These are phyloP conservation scores for Saksenaea vasiformis DNA, from an alignment of 371 early-diverging fungal species.

Conservation along the genomic window DNA sequence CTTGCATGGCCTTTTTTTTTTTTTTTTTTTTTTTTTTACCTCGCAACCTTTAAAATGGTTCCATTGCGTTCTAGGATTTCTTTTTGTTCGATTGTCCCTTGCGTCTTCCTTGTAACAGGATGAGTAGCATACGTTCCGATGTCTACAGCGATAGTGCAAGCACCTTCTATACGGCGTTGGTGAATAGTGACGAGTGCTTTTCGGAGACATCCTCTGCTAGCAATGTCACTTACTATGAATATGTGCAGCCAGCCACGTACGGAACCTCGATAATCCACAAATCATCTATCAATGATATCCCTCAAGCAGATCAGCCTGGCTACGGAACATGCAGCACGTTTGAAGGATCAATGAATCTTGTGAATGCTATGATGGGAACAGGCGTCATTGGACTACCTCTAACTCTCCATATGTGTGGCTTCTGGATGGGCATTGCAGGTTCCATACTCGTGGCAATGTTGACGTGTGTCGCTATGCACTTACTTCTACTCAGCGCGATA, in stretches of 20 bases:
- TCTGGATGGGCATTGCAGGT: constrained; percentile 50
- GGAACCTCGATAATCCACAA: not conserved
- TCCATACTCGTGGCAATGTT: constrained; percentile 42
- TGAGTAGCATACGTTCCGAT: not conserved
- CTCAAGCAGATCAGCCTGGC: constrained; percentile 16
- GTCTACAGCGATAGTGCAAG: not conserved
- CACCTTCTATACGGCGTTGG: not conserved
- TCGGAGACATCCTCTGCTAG: not conserved
- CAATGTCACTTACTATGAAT: not conserved
- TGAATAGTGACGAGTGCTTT: not conserved
- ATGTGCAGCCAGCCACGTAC: not conserved
- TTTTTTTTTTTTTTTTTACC: too few species aligned
- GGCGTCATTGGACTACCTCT: constrained; percentile 60
- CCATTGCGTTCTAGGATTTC: not conserved
- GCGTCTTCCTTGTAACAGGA: not conserved
- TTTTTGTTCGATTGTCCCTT: not conserved
- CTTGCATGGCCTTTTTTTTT: not conserved
- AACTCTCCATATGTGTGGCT: constrained; percentile 53
- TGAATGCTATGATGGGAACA: constrained; percentile 63
- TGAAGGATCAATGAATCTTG: constrained; percentile 39
- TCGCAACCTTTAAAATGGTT: not conserved
- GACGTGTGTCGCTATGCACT: constrained; percentile 48
- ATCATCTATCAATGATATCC: not conserved
- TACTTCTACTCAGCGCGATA: constrained; percentile 49
- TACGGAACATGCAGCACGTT: constrained; percentile 15